Conservation (phyloP, 305 asterid genomes). For the Fraxinus baroniana region DNA sequence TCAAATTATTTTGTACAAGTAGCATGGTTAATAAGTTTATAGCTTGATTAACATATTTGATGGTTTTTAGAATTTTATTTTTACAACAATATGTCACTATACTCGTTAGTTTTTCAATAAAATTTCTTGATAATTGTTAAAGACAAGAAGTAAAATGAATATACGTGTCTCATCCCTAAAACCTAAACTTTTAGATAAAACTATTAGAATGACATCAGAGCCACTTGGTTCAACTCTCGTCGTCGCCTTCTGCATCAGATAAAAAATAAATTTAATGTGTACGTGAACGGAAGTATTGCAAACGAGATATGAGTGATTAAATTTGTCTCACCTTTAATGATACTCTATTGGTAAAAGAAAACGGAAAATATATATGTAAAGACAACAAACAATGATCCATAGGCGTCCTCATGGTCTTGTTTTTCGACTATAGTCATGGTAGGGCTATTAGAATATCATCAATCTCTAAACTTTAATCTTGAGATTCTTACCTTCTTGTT, state of each 20-base stretch:
- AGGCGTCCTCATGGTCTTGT: neutral
- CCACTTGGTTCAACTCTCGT: neutral
- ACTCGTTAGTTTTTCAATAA: neutral
- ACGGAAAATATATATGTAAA: neutral
- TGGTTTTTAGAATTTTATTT: neutral
- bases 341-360: neutral
- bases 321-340: neutral
- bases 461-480: conserved; percentile 20
- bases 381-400: neutral
- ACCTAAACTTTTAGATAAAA: neutral
- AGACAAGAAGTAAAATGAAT: neutral
- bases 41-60: neutral
- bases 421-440: neutral
- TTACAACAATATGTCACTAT: no score
- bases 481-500: conserved; percentile 37
- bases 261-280: neutral
- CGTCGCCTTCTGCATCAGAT: neutral
- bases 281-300: neutral
- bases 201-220: neutral
- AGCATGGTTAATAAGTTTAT: no score
- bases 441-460: conserved; percentile 10
- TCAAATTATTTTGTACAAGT: no score
- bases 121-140: no score
- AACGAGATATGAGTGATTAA: neutral
- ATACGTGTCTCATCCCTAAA: no score